phyloP scores from a whole-genome alignment of 2,329 filamentous ascomycete genomes.

The Claviceps sp. region DNA sequence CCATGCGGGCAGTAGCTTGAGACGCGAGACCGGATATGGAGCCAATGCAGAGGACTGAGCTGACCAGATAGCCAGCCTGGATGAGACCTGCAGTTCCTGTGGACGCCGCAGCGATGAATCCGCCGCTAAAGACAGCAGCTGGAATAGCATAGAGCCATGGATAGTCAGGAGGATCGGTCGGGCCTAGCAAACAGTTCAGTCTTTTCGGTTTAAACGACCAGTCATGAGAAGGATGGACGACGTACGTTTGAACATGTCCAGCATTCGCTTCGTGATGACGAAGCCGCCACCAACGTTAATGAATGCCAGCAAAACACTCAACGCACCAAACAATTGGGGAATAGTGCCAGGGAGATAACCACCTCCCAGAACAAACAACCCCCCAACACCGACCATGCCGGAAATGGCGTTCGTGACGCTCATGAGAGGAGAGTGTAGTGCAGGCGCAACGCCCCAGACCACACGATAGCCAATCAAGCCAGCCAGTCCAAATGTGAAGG shows the following conservation, averaged over 20 bases:
- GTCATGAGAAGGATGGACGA: constrained; percentile 6
- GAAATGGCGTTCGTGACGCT: constrained; percentile 89
- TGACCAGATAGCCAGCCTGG: constrained; percentile 77
- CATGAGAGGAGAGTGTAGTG: constrained; percentile 81
- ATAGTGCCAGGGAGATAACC: constrained; percentile 65
- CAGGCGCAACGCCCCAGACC: constrained; percentile 75
- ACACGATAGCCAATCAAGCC: constrained; percentile 79
- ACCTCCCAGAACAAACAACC: constrained; percentile 78
- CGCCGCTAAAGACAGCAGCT: constrained; percentile 63
- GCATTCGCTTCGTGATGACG: constrained; percentile 83
- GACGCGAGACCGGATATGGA: constrained; percentile 73
- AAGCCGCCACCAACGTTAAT: constrained; percentile 85
- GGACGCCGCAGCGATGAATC: constrained; percentile 65
- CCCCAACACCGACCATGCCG: constrained; percentile 80
- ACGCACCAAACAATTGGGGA: constrained; percentile 64
- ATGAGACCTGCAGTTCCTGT: constrained; percentile 76
- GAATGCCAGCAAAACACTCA: constrained; percentile 73
- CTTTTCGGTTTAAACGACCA: constrained; percentile 1
- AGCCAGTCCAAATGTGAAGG: constrained; percentile 72
- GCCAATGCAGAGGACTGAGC: constrained; percentile 71
- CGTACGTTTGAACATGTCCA: constrained; percentile 75
- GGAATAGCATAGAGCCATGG: constrained; percentile 78
- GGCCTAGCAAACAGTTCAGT: constrained; percentile 27
- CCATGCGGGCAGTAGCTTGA: constrained; percentile 69
- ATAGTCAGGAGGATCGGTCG: constrained; percentile 78